Base-by-base conservation (phyloP, 1,284 basidiomycete species). In the Leccinum fallax region DNA sequence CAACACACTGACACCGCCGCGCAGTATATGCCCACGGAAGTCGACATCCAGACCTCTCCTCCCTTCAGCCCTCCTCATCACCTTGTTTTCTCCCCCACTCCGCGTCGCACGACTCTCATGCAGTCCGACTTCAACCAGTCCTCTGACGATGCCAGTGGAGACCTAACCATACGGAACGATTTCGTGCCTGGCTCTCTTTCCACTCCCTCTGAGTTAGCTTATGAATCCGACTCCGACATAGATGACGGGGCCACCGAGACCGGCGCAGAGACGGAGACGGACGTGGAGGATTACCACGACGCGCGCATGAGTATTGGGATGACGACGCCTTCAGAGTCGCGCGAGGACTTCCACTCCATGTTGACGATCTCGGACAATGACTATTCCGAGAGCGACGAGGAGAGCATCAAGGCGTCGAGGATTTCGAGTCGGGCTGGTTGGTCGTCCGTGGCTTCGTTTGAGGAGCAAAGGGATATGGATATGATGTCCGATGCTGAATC, bases 321-420 rank as follows among this genome's bases (percentile, higher is more conserved):
- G 71, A 79, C 82, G 36, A 90, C 90, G 2, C 88, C 89, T 3
- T 83, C 81, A 5, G 77, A 78, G 59, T 83, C 82, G 56, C 79
- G 76, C 49, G 86, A 90, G 51, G 89, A 93, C 69, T 92, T 92
- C 81, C 88, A 90, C 69, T 92, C 89, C 4, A 80, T 90, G 67
- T 76, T 85, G 78, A 90, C 88, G 1, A 83, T 89, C 75, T 85
- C 88, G 30, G 89, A 90, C 65, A 86, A 86, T 60, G 88, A 86
- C 58, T 84, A 81, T 77, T 61, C 78, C 43, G 87, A 88, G 63
- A 77, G 75, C 49, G 83, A 85, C 63, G 88, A 86, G 54, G 85
- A 84, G 63, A 87, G 86, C 63, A 85, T 93, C 77, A 88, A 84
- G 70, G 87, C 83, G 0, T 88, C 88, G 8, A 76, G 76, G 55